These are phyloP conservation scores for Achaetomium macrosporum DNA, from an alignment of 2,329 filamentous ascomycete species.

Conservation along the genomic window DNA sequence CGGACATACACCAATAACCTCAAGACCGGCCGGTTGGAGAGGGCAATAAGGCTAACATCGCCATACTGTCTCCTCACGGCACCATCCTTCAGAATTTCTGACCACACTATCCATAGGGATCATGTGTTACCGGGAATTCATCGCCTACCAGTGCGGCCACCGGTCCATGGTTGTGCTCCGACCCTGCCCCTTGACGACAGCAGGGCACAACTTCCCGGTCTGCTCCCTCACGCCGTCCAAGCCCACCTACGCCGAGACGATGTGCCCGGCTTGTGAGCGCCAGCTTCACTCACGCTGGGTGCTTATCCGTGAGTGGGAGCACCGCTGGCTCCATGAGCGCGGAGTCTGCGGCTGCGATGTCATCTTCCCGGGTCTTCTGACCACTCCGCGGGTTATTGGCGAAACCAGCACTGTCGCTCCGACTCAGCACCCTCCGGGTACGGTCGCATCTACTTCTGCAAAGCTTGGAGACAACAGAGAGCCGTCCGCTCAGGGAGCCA, in stretches of 20 bases:
- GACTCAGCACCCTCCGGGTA: background rate
- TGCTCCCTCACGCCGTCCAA: conserved; percentile 30
- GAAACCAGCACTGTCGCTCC: background rate
- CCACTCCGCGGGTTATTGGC: conserved; percentile 29
- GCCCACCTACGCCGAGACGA: conserved; percentile 29
- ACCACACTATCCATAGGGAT: background rate
- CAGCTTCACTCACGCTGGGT: conserved; percentile 36
- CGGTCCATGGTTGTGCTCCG: conserved; percentile 36
- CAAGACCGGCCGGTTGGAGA: too few relatives aligned
- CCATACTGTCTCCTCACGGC: too few relatives aligned
- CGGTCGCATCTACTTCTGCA: background rate
- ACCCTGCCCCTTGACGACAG: conserved; percentile 39
- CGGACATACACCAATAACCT: too few relatives aligned
- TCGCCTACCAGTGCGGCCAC: conserved; percentile 45
- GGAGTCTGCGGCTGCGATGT: conserved; percentile 37
- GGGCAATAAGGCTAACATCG: too few relatives aligned
- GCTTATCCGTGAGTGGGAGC: conserved; percentile 37
- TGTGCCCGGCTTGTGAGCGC: conserved; percentile 36
- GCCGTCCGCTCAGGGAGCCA: background rate
- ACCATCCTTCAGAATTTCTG: background rate
- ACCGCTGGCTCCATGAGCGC: conserved; percentile 41
- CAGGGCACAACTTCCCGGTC: conserved; percentile 31
- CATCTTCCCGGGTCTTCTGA: conserved; percentile 32
- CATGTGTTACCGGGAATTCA: conserved; percentile 44
- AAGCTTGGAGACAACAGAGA: background rate